Evolutionary conservation across 2,329 filamentous ascomycete genomes (phyloP).

Genomic region (Paraphaeosphaeria minitans): DNA sequence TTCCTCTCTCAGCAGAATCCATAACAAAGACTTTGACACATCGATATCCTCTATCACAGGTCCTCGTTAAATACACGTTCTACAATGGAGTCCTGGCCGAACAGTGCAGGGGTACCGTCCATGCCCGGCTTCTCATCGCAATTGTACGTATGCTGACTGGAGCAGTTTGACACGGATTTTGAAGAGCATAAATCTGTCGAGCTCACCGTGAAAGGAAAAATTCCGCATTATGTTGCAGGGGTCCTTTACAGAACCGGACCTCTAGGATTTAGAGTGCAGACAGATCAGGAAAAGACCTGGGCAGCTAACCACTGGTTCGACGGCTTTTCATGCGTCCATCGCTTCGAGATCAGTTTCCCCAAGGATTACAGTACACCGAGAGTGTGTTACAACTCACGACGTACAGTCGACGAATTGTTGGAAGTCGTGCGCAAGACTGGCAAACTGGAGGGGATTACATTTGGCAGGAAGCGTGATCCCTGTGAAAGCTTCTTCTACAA

Average conservation of each 20-base stretch:
- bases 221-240: conserved; percentile 74
- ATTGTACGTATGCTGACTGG: conserved; percentile 7
- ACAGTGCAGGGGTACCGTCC: conserved; percentile 27
- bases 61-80: not conserved
- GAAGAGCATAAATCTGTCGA: conserved; percentile 70
- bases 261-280: conserved; percentile 67
- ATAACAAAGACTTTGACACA: not conserved
- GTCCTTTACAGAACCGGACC: conserved; percentile 76
- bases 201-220: conserved; percentile 66
- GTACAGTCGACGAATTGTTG: conserved; percentile 68
- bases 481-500: conserved; percentile 77
- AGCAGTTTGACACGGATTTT: conserved; percentile 69
- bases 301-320: conserved; percentile 80
- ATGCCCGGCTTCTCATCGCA: not conserved
- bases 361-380: conserved; percentile 40
- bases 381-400: conserved; percentile 74
- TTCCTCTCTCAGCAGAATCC: not conserved
- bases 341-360: conserved; percentile 67
- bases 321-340: conserved; percentile 72
- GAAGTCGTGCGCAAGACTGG: conserved; percentile 66
- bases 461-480: conserved; percentile 74
- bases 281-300: conserved; percentile 62
- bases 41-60: not conserved
- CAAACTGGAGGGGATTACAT: conserved; percentile 62
- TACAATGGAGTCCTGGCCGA: conserved; percentile 36